phyloP scores from a whole-genome alignment of 768 basidiomycete genomes.

The Trametes gibbosa region DNA sequence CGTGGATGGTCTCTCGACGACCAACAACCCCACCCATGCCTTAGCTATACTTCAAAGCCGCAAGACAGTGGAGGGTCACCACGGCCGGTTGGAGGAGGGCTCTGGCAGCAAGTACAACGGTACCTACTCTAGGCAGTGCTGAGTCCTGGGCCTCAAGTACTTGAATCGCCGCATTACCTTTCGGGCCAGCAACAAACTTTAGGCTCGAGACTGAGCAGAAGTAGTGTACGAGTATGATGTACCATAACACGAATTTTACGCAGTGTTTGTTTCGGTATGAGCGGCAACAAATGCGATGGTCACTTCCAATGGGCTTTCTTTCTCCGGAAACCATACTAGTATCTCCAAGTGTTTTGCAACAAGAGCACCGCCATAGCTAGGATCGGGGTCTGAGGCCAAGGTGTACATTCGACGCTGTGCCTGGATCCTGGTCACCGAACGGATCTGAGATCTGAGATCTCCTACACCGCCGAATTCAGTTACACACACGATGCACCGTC shows the following conservation, averaged over 20 bases:
- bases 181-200: too few species aligned
- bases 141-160: slow-evolving; percentile 13
- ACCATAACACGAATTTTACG: too few species aligned
- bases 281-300: neutral
- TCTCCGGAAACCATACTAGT: too few species aligned
- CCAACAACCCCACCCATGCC: slow-evolving; percentile 48
- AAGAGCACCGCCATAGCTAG: too few species aligned
- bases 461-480: neutral
- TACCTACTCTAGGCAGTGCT: slow-evolving; percentile 71
- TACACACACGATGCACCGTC: neutral
- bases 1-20: slow-evolving; percentile 52
- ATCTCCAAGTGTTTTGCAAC: too few species aligned
- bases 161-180: too few species aligned
- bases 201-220: too few species aligned
- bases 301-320: too few species aligned
- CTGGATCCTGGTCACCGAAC: too few species aligned
- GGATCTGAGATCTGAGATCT: slow-evolving; percentile 10
- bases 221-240: too few species aligned
- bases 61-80: slow-evolving; percentile 37
- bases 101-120: slow-evolving; percentile 50
- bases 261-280: neutral
- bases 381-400: too few species aligned
- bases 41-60: slow-evolving; percentile 42
- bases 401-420: neutral
- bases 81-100: slow-evolving; percentile 47